A percentile compares a stretch with the other conserved stretches of the same genome.
Conservation (phyloP, 192 early-diverging fungal genomes). For the Podila epicladia region DNA sequence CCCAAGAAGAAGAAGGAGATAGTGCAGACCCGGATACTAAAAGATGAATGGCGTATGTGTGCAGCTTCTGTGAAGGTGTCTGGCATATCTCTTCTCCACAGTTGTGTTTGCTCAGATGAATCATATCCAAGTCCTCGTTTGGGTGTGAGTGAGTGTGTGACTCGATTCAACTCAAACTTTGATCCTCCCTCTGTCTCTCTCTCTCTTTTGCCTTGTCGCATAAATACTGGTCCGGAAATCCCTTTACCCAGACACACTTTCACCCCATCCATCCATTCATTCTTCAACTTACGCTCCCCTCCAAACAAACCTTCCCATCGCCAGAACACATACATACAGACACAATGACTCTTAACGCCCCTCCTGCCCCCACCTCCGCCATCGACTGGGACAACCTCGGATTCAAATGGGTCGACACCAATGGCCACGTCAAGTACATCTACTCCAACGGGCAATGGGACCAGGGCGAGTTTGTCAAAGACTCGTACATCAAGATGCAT, state of each 20-base stretch:
- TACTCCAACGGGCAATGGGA: constrained; percentile 72
- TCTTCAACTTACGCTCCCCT: background rate
- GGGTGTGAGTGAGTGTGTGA: background rate
- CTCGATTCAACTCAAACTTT: background rate
- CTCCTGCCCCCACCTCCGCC: constrained; percentile 46
- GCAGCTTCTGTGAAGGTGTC: too few relatives aligned
- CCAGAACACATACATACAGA: background rate
- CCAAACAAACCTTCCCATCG: background rate
- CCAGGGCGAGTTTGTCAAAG: constrained; percentile 61
- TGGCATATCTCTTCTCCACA: too few relatives aligned
- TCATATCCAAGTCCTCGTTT: background rate
- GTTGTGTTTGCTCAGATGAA: background rate
- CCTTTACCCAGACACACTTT: too few relatives aligned
- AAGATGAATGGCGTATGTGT: too few relatives aligned
- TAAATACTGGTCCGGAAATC: background rate
- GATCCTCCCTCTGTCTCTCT: background rate
- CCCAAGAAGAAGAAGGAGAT: too few relatives aligned
- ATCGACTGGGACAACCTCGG: constrained; percentile 76
- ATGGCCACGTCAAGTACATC: constrained; percentile 70
- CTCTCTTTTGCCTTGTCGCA: too few relatives aligned
- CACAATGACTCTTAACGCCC: constrained; percentile 13
- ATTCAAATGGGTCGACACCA: constrained; percentile 72
- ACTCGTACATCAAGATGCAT: constrained; percentile 69
- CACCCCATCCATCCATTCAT: background rate
- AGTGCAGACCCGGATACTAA: too few relatives aligned